Conservation (phyloP, 805 yeast genomes). For the Suhomyces emberorum region DNA sequence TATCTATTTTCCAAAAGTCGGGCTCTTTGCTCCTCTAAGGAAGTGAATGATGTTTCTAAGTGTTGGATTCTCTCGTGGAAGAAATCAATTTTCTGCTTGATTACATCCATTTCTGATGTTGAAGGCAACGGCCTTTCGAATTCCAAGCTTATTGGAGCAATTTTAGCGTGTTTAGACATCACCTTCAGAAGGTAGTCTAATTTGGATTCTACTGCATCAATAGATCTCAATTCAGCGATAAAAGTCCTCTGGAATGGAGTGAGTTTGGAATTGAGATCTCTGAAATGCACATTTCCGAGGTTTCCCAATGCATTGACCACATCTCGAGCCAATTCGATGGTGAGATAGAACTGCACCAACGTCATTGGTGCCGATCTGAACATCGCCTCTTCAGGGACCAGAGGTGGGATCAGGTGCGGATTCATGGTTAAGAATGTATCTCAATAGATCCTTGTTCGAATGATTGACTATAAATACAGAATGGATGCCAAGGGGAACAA, state of each 20-base stretch:
- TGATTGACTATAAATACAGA: too few species aligned
- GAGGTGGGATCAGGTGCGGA: too few species aligned
- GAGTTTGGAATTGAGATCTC: slow-evolving; percentile 47
- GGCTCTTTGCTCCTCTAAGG: slow-evolving; percentile 22
- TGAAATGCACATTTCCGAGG: slow-evolving; percentile 41
- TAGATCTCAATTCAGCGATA: slow-evolving; percentile 35
- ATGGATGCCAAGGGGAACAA: too few species aligned
- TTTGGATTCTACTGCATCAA: slow-evolving; percentile 34
- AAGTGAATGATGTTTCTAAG: slow-evolving; percentile 31
- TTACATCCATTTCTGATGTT: slow-evolving; percentile 33
- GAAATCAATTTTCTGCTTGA: slow-evolving; percentile 21
- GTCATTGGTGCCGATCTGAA: slow-evolving; percentile 50
- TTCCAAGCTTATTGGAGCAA: slow-evolving; percentile 50
- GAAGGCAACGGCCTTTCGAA: slow-evolving; percentile 20
- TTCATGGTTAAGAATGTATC: background rate
- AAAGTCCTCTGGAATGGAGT: slow-evolving; percentile 47
- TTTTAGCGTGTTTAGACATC: slow-evolving; percentile 30
- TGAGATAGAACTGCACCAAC: slow-evolving; percentile 46
- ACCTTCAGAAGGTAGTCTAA: slow-evolving; percentile 23
- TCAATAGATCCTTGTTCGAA: too few species aligned
- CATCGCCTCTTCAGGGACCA: too few species aligned
- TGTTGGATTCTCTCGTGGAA: slow-evolving; percentile 33
- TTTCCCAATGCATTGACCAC: slow-evolving; percentile 37
- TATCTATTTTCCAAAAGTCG: slow-evolving; percentile 33
- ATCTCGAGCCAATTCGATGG: slow-evolving; percentile 44